These are phyloP conservation scores for Hirsutella minnesotensis DNA, from an alignment of 2,329 filamentous ascomycete genomes.

Conservation along the genomic window DNA sequence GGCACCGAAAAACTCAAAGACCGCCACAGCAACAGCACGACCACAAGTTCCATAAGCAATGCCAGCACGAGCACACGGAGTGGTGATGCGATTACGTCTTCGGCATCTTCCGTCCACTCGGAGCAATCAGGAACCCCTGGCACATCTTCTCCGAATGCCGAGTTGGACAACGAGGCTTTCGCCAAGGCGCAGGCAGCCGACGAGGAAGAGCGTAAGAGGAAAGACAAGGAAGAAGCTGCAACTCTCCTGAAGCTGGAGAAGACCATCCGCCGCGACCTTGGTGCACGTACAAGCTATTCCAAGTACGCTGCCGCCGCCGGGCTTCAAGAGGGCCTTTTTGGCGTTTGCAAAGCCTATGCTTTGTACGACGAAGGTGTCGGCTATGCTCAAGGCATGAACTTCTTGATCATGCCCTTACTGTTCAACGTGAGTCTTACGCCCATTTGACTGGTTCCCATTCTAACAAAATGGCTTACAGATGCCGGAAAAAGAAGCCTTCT, in stretches of 20 bases:
- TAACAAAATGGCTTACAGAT: conserved; percentile 41
- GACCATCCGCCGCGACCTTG: conserved; percentile 79
- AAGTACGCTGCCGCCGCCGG: conserved; percentile 88
- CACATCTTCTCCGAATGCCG: conserved; percentile 42
- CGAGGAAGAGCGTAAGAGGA: conserved; percentile 61
- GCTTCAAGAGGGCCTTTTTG: conserved; percentile 86
- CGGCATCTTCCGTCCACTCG: conserved; percentile 75
- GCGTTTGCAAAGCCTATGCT: conserved; percentile 94
- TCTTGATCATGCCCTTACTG: conserved; percentile 88
- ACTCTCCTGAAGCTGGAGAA: conserved; percentile 79
- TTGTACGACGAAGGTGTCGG: conserved; percentile 89
- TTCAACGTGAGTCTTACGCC: conserved; percentile 59
- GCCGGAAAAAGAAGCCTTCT: conserved; percentile 95
- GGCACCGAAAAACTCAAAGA: conserved; percentile 73
- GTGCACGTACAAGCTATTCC: conserved; percentile 87
- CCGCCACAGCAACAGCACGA: conserved; percentile 41
- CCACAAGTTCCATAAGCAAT: conserved; percentile 39
- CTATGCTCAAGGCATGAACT: conserved; percentile 98
- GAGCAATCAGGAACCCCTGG: conserved; percentile 54
- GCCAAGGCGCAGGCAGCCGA: conserved; percentile 53
- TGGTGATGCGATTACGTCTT: conserved; percentile 56
- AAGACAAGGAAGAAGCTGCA: conserved; percentile 63
- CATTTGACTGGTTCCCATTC: background rate
- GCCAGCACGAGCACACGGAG: conserved; percentile 47
- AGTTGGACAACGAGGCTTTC: conserved; percentile 51